Evolutionary conservation across 331 rosid species (phyloP).

Genomic region (Rhamnella rubrinervis): DNA sequence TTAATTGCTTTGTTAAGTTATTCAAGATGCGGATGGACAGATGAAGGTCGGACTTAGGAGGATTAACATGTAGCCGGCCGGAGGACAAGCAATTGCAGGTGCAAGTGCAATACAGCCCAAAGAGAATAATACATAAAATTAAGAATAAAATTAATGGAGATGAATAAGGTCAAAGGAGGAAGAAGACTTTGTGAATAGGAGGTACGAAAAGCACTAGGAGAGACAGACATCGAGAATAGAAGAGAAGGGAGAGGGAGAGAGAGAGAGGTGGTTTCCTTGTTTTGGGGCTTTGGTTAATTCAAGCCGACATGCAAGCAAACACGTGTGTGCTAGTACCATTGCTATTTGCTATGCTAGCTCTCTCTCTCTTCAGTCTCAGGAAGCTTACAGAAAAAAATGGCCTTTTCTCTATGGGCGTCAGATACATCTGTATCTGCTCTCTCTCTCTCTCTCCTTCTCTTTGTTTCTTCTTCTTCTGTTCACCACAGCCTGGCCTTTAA

Average conservation of each 20-base stretch:
- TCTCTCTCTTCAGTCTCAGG: background rate
- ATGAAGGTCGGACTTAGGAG: too few species aligned
- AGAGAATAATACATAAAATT: background rate
- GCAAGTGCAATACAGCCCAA: background rate
- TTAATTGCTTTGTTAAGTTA: too few species aligned
- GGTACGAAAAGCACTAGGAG: background rate
- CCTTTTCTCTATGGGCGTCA: background rate
- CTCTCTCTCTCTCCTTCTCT: too few species aligned
- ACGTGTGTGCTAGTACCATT: background rate
- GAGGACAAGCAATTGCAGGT: background rate
- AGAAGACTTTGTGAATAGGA: background rate
- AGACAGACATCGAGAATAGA: too few species aligned
- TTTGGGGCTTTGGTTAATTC: constrained; percentile 2
- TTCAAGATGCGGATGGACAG: too few species aligned
- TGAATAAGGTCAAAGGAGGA: background rate
- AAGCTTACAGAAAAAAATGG: background rate
- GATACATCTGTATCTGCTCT: constrained; percentile 4
- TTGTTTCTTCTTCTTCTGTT: too few species aligned
- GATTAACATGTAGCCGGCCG: too few species aligned
- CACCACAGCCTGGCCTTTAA: too few species aligned
- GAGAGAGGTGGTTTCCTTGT: background rate
- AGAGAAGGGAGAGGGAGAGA: background rate
- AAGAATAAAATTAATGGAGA: background rate
- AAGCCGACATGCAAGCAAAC: constrained; percentile 7
- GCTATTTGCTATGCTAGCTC: background rate